Evolutionary conservation across 441 rosid genomes (phyloP).

Genomic region (Gossypium schwendimanii): DNA sequence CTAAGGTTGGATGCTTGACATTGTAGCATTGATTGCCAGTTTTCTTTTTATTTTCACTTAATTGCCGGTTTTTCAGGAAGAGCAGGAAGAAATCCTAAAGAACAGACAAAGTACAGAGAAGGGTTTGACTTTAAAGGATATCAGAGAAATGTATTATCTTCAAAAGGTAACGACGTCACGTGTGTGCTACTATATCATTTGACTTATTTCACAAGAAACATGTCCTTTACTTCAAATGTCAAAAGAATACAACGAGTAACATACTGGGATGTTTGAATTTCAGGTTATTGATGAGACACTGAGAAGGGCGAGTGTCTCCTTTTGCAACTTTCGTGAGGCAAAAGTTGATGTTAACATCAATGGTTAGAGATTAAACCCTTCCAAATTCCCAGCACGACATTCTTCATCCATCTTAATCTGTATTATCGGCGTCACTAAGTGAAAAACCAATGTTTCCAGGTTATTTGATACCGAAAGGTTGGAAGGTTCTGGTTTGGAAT

Average conservation of each 20-base stretch:
- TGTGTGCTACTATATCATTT: too few relatives aligned
- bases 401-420: not conserved
- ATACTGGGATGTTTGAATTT: not conserved
- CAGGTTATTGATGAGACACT: constrained; percentile 23
- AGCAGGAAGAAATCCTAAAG: constrained; percentile 20
- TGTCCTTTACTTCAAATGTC: not conserved
- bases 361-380: constrained; percentile 8
- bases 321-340: constrained; percentile 15
- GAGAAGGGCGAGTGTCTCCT: constrained; percentile 12
- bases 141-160: constrained; percentile 22
- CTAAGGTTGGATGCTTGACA: constrained; percentile 13
- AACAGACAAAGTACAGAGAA: constrained; percentile 14
- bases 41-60: not conserved
- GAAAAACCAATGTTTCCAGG: constrained; percentile 3
- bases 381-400: not conserved
- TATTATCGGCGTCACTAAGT: not conserved
- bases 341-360: constrained; percentile 19
- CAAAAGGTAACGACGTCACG: constrained; percentile 10
- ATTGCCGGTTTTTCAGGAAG: constrained; percentile 7
- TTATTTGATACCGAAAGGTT: constrained; percentile 28
- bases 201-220: not conserved
- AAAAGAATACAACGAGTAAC: not conserved
- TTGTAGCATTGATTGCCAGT: not conserved
- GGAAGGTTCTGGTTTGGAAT: constrained; percentile 25
- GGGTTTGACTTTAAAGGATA: constrained; percentile 16